Conservation (phyloP, 1,284 basidiomycete genomes). For the Ganoderma lucidum region DNA sequence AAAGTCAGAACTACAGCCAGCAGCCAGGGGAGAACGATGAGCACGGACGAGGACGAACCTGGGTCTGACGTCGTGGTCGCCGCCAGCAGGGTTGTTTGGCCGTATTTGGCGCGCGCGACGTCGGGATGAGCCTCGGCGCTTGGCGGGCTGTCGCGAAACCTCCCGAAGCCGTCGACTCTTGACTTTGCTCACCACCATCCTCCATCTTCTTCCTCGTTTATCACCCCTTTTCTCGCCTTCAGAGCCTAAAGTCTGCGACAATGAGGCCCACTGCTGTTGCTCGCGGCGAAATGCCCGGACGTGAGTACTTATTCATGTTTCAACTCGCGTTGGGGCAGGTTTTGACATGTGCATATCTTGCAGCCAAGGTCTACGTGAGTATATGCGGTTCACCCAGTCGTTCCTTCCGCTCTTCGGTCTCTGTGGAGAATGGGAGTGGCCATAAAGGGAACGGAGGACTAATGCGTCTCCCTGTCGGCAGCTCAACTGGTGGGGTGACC, state of each 20-base stretch:
- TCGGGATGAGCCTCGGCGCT: conserved; percentile 28
- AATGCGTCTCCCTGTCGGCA: conserved; percentile 42
- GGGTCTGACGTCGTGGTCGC: conserved; percentile 34
- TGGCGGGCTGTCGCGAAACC: conserved; percentile 29
- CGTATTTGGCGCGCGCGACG: conserved; percentile 23
- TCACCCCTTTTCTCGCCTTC: conserved; percentile 15
- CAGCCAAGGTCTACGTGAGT: conserved; percentile 76
- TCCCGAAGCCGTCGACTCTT: conserved; percentile 26
- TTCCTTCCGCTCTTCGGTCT: not conserved
- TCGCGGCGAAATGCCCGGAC: conserved; percentile 82
- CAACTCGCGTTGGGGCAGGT: conserved; percentile 3
- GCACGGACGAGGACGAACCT: conserved; percentile 23
- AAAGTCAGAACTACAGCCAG: not conserved
- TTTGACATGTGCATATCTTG: conserved; percentile 23
- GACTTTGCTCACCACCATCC: conserved; percentile 12
- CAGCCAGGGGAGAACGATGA: conserved; percentile 5
- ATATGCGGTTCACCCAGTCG: not conserved
- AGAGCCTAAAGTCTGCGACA: conserved; percentile 38
- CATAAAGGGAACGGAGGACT: not conserved
- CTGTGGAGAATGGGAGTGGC: not conserved
- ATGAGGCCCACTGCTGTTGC: conserved; percentile 76
- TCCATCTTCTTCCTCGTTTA: conserved; percentile 14
- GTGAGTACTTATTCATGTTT: conserved; percentile 49
- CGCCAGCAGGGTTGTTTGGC: conserved; percentile 33
- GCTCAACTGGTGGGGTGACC: conserved; percentile 95